A percentile compares a stretch with the other conserved stretches of the same genome.
These are phyloP conservation scores for Parachaetomium inaequale DNA, from an alignment of 495 filamentous ascomycete species.

Conservation along the genomic window DNA sequence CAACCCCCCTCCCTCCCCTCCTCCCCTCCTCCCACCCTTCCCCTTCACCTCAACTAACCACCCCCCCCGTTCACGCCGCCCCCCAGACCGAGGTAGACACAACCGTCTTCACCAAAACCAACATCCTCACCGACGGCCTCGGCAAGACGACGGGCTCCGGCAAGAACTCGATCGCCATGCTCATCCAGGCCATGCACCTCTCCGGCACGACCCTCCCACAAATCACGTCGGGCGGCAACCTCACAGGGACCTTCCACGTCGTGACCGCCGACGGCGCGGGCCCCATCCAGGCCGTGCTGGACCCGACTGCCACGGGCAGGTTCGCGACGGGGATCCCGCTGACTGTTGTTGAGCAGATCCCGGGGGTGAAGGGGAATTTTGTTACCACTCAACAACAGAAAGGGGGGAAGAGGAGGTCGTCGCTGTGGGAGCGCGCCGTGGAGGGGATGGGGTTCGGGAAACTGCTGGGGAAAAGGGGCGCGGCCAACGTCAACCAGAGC, in stretches of 20 bases:
- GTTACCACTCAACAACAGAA: constrained; percentile 9
- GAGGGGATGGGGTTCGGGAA: constrained; percentile 12
- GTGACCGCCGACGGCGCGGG: constrained; percentile 42
- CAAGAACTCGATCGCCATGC: constrained; percentile 23
- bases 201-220: constrained; percentile 38
- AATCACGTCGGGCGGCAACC: constrained; percentile 32
- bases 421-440: constrained; percentile 26
- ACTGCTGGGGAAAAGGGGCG: constrained; percentile 31
- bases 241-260: constrained; percentile 37
- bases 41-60: not conserved
- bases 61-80: not conserved
- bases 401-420: not conserved
- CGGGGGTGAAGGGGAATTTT: constrained; percentile 34
- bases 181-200: constrained; percentile 31
- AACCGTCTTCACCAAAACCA: constrained; percentile 25
- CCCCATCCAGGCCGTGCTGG: constrained; percentile 37
- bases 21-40: not conserved
- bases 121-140: constrained; percentile 24
- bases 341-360: constrained; percentile 21
- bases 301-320: constrained; percentile 35
- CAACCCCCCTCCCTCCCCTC: not conserved
- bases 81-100: constrained; percentile 26
- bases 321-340: constrained; percentile 29
- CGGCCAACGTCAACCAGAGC: constrained; percentile 37
- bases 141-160: constrained; percentile 22